These are phyloP conservation scores for Carnegiea gigantea DNA, from an alignment of 179 eudicot genomes.

Conservation along the genomic window DNA sequence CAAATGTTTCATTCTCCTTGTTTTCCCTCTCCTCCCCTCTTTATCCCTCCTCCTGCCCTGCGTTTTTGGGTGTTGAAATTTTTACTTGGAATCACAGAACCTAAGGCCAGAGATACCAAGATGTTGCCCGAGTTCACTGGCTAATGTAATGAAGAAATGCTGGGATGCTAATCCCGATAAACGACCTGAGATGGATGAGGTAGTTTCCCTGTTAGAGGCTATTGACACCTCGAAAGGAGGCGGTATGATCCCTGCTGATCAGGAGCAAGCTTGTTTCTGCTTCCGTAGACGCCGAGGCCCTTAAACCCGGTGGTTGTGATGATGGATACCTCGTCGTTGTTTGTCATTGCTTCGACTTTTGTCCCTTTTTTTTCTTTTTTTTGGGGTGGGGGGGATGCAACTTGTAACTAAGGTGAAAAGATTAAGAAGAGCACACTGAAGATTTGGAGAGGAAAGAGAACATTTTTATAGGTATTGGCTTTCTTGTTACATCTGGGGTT, in stretches of 20 bases:
- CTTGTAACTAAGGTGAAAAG: slow-evolving; percentile 35
- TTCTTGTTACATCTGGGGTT: slow-evolving; percentile 15
- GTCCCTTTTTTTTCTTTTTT: background rate
- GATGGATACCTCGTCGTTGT: background rate
- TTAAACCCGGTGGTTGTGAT: slow-evolving; percentile 27
- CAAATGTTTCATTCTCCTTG: background rate
- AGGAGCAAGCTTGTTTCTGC: slow-evolving; percentile 82
- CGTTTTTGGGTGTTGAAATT: slow-evolving; percentile 1
- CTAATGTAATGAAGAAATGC: slow-evolving; percentile 92
- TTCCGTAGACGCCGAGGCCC: slow-evolving; percentile 82
- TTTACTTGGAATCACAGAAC: slow-evolving; percentile 47
- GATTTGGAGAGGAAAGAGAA: slow-evolving; percentile 18
- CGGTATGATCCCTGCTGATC: slow-evolving; percentile 94
- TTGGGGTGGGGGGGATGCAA: slow-evolving; percentile 14
- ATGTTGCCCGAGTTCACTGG: slow-evolving; percentile 93
- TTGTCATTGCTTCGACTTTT: slow-evolving; percentile 19
- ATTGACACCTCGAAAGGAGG: slow-evolving; percentile 96
- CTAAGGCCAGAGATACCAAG: slow-evolving; percentile 97
- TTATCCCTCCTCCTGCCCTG: background rate
- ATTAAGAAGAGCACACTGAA: slow-evolving; percentile 11
- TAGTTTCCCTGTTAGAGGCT: slow-evolving; percentile 84
- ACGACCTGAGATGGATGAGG: slow-evolving; percentile 97
- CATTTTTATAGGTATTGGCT: slow-evolving; percentile 26
- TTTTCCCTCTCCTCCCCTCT: no score
- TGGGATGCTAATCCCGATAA: slow-evolving; percentile 98